Base-by-base conservation (phyloP, 495 filamentous ascomycete species). In the Bacidia gigantensis region DNA sequence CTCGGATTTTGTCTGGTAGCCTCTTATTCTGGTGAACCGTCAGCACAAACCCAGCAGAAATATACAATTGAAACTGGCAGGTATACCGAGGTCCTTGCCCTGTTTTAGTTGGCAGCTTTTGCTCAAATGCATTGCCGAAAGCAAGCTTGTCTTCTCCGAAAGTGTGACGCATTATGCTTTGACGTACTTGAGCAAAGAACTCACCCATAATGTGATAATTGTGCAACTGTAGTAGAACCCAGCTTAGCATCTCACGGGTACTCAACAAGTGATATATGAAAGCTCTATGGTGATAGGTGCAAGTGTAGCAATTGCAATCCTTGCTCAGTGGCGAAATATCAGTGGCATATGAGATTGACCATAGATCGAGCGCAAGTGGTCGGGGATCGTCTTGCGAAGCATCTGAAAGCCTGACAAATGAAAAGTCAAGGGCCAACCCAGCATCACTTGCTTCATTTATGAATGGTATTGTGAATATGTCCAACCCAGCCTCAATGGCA, bases 171-270 rank as follows among this genome's bases (percentile, higher is more conserved):
- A 68, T 65, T 14, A 88, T 83, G 45, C 73, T 79, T 2, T 63
- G 59, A 5, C 89, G 78, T 3, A 94, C 71, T 0, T 70, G 70
- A 0, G 70, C 62, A 63, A 97, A 95, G 71, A 98, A 97, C 0
- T 60, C 40, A 48, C 80, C 72, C 44, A 94, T 63, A 1, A 84
- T 66, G 25, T 80, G 72, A 58, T 86, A 76, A 62, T 98, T 98
- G 67, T 98, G 92, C 11, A 94, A 72, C 63, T 95, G 89, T 23
- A 98, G 69, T 12, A 98, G 73, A 2, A 86, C 84, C 92, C 92
- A 98, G 22, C 79, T 90, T 2, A 95, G 80, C 93, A 98, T 96
- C 65, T 98, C 92, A 58, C 88, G 89, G 0, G 92, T 87, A 14
- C 71, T 64, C 2, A 98, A 74, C 3, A 98, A 75, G 62, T 98